A percentile compares a stretch with the other conserved stretches of the same genome.
Evolutionary conservation across 345 rosid genomes (phyloP).

Genomic region (Eucalyptus coolabah): DNA sequence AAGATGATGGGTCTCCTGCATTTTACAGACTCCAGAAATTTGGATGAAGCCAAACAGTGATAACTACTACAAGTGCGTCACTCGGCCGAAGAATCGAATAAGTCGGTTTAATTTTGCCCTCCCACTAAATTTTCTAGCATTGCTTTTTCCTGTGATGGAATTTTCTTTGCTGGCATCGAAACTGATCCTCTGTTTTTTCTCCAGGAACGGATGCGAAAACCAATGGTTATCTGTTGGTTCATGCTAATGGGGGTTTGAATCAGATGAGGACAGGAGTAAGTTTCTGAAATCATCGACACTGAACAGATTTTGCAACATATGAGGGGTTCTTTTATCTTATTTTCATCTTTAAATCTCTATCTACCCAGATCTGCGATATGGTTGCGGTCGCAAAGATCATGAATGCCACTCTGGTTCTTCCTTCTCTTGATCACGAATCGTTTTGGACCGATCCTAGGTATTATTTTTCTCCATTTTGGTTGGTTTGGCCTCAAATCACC

Average conservation of each 20-base stretch:
- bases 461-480: not conserved
- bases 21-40: constrained; percentile 60
- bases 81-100: constrained; percentile 38
- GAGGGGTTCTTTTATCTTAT: not conserved
- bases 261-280: constrained; percentile 99
- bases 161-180: not conserved
- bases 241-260: constrained; percentile 96
- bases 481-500: not conserved
- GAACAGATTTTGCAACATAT: not conserved
- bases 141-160: not conserved
- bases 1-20: not conserved
- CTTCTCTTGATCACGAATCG: constrained; percentile 88
- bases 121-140: not conserved
- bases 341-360: not conserved
- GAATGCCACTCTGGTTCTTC: constrained; percentile 97
- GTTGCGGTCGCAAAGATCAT: constrained; percentile 91
- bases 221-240: constrained; percentile 83
- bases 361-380: constrained; percentile 91
- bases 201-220: constrained; percentile 28
- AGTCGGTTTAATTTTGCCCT: constrained; percentile 19
- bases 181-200: not conserved
- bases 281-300: not conserved
- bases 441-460: constrained; percentile 99
- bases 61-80: constrained; percentile 44
- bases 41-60: constrained; percentile 88